These are phyloP conservation scores for Pholiota molesta DNA, from an alignment of 768 basidiomycete genomes.

Conservation along the genomic window DNA sequence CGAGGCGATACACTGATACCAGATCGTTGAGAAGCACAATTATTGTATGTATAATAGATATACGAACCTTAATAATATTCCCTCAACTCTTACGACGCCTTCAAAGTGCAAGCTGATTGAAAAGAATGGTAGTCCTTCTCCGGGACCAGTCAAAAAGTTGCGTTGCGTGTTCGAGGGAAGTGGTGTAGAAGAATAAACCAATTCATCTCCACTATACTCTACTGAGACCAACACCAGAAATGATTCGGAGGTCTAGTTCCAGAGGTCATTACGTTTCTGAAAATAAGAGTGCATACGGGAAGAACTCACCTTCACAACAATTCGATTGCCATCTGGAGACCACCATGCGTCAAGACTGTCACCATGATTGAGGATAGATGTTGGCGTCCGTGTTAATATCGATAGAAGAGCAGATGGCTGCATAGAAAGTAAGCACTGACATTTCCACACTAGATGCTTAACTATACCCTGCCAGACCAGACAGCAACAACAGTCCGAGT, in stretches of 20 bases:
- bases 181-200: conserved; percentile 56
- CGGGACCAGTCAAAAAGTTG: conserved; percentile 76
- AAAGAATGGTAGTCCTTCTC: conserved; percentile 75
- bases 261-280: neutral
- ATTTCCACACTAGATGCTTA: neutral
- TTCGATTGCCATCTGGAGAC: conserved; percentile 79
- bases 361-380: conserved; percentile 84
- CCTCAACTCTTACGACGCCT: conserved; percentile 81
- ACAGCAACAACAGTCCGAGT: conserved; percentile 73
- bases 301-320: conserved; percentile 74
- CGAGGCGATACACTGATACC: conserved; percentile 71
- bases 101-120: conserved; percentile 74
- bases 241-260: conserved; percentile 71
- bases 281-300: neutral
- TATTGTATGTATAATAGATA: neutral
- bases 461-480: conserved; percentile 73
- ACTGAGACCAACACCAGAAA: conserved; percentile 78
- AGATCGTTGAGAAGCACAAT: conserved; percentile 12
- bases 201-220: conserved; percentile 55
- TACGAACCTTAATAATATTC: conserved; percentile 66
- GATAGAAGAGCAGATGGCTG: conserved; percentile 77
- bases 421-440: conserved; percentile 10
- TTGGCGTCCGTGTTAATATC: conserved; percentile 72
- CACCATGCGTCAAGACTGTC: conserved; percentile 74
- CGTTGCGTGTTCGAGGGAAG: conserved; percentile 60